Evolutionary conservation across 805 yeast genomes (phyloP), one percentile per base, ranked within the genome.

Genomic region (Saturnispora halmiae): DNA sequence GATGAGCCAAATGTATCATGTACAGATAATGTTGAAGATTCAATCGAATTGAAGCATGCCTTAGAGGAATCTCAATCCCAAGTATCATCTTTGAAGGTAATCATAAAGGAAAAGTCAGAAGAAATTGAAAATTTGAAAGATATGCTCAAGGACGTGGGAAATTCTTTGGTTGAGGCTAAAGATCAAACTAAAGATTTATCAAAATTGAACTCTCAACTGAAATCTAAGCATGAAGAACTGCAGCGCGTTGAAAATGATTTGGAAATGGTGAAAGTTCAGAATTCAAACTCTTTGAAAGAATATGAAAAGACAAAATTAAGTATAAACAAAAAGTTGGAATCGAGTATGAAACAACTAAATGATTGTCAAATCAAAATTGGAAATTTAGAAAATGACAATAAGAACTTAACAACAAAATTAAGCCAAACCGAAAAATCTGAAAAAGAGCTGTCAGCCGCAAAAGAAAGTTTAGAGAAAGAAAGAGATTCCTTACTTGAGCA

Each of bases 41-140:
- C 46, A 3, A 51, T 56, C 15, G 60, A 53, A 36, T 45, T 55
- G 6, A 46, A 52, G 30, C 59, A 56, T 40, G 43, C 51, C 19
- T 47, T 49, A 16, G 56, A 50, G 22, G 50, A 39, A 2, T 38
- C 40, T n/a, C 18, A 44, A 14, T 33, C 32, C 15, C 40, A 52
- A 42, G 29, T 44, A 4, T 26, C 34, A 2, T 49, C 48, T 10
- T 40, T 61, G 4, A 62, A 56, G 24, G 40, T 48, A 3, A 58
- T 60, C 6, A 42, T 75, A n/a, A 60, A 56, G 26, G 34, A 53
- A 7, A 76, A 77, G 45, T 43, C 53, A 10, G 82, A 75, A 41
- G 95, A 87, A 52, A 62, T 86, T 14, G 86, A 77, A 35, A 70
- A 67, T 39, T 66, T 82, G 38, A 73, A 78, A 51, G 96, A 86